Conservation (phyloP, 192 early-diverging fungal species). For the Rhizophagus clarus region DNA sequence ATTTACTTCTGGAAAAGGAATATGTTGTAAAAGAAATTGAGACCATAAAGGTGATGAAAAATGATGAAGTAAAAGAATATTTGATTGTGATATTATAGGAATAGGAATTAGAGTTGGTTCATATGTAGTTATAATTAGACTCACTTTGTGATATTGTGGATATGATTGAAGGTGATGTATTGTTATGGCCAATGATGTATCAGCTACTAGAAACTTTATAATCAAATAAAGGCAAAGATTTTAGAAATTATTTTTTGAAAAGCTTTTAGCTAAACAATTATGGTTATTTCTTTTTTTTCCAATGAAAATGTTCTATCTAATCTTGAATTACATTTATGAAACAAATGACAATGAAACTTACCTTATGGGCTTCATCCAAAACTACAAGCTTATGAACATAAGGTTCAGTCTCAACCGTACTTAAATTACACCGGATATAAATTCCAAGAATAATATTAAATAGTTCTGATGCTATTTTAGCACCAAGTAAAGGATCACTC, state of each 20-base stretch:
- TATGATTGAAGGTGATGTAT: slow-evolving; percentile 7
- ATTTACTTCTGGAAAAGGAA: not conserved
- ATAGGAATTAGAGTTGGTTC: not conserved
- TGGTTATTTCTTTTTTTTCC: too few species aligned
- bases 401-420: not conserved
- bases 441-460: slow-evolving; percentile 5
- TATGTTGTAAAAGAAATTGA: not conserved
- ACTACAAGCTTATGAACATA: slow-evolving; percentile 4
- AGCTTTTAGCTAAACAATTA: too few species aligned
- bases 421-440: not conserved
- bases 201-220: not conserved
- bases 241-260: not conserved
- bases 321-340: too few species aligned
- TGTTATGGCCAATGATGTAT: not conserved
- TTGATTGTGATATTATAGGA: not conserved
- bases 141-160: not conserved
- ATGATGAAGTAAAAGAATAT: not conserved
- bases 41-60: slow-evolving; percentile 21
- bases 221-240: not conserved
- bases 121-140: not conserved
- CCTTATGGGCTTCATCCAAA: slow-evolving; percentile 16
- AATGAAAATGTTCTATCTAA: too few species aligned
- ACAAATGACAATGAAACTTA: not conserved
- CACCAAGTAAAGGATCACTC: slow-evolving; percentile 1
- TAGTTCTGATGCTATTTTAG: slow-evolving; percentile 5